Evolutionary conservation across 345 rosid species (phyloP).

Genomic region (Abelmoschus esculentus): DNA sequence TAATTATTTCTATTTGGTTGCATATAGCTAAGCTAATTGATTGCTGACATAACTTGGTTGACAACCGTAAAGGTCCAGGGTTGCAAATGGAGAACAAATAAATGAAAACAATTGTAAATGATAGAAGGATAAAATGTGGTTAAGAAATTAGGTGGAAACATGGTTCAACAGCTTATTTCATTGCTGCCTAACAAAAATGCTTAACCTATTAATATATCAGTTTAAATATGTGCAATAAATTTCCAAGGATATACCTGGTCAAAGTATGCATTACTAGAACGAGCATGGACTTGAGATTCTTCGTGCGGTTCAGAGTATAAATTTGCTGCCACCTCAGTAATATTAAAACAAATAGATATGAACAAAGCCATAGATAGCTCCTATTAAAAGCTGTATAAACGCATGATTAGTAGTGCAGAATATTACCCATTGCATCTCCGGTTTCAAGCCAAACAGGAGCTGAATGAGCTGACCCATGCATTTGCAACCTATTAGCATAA

Average conservation of each 20-base stretch:
- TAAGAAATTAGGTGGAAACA: background rate
- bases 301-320: constrained; percentile 78
- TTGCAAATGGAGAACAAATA: background rate
- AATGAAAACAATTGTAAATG: background rate
- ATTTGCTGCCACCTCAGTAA: constrained; percentile 64
- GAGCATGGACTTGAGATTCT: constrained; percentile 90
- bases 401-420: constrained; percentile 28
- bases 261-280: constrained; percentile 71
- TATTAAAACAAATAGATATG: constrained; percentile 33
- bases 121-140: background rate
- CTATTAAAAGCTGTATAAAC: constrained; percentile 10
- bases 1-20: background rate
- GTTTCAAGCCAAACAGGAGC: constrained; percentile 97
- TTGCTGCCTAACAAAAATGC: background rate
- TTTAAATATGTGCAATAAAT: background rate
- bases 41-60: background rate
- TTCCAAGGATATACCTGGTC: constrained; percentile 59
- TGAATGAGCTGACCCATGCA: constrained; percentile 51
- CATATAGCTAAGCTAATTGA: background rate
- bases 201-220: background rate
- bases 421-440: constrained; percentile 93
- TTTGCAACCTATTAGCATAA: constrained; percentile 60
- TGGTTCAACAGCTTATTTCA: background rate
- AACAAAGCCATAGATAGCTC: constrained; percentile 1
- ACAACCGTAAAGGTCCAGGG: background rate